Base-by-base conservation (phyloP, 352 stramenopile genomes). In the Globisporangium cystogenes region DNA sequence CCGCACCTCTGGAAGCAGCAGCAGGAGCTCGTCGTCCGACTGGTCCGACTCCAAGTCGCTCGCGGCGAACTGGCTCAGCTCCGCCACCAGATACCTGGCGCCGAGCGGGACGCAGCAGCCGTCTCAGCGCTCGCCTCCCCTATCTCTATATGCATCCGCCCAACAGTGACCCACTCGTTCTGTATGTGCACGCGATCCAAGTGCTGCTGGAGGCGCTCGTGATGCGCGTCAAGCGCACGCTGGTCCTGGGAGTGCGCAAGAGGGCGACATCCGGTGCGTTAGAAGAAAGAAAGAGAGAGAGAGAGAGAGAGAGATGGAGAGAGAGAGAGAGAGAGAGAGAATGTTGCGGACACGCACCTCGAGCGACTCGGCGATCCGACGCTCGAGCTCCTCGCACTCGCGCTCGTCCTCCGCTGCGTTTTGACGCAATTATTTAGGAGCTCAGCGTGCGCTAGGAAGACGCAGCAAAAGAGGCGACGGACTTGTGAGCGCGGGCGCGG, bases 31-130 rank as follows among this genome's bases (percentile, higher is more conserved):
- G 40, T 45, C 40, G n/a, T 45, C 40, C n/a, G 40, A 45, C 40
- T 45, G n/a, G 11, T 45, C 40, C n/a, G 40, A 27, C 40, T 45
- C 40, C 40, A 45, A 45, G 40, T 45, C 40, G 40, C 40, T 45
- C 40, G 23, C 11, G 5, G n/a, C n/a, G 40, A 45, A 45, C 40
- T 45, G n/a, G 8, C 40, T 45, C n/a, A 45, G n/a, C 40, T 45
- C n/a, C 8, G 40, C 40, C 40, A 45, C 27, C 7, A 45, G 40
- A 23, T 27, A 27, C 40, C 40, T 45, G n/a, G n/a, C n/a, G 20
- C 4, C 39, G 15, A 5, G 16, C 12, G 6, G 11, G 3, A 8
- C 8, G 37, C 1, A 21, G 37, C 3, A 18, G 3, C 39, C 7
- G 7, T 5, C 18, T 44, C 33, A 43, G 39, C n/a, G 21, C 8